Evolutionary conservation across 495 filamentous ascomycete genomes (phyloP).

Genomic region (Mytilinidion resinicola): DNA sequence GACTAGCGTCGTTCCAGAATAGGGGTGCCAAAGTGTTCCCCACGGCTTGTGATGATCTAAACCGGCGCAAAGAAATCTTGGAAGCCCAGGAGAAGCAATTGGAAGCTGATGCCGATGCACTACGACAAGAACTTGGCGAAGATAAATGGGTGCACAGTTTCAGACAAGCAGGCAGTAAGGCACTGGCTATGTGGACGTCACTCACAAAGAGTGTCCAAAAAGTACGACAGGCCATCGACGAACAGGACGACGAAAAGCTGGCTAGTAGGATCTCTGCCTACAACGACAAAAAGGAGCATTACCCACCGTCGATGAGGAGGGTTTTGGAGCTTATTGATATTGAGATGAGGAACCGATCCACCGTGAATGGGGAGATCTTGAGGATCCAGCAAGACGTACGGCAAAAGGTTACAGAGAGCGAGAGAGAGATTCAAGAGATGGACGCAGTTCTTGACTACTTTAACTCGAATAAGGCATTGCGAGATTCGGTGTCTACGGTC

Average conservation of each 20-base stretch:
- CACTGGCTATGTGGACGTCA: conserved; percentile 89
- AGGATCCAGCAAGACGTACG: conserved; percentile 76
- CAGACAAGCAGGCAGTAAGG: conserved; percentile 84
- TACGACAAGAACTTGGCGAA: conserved; percentile 84
- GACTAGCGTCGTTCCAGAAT: conserved; percentile 73
- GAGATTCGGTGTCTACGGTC: conserved; percentile 91
- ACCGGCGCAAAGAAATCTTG: conserved; percentile 59
- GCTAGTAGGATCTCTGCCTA: conserved; percentile 84
- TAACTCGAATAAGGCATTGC: conserved; percentile 66
- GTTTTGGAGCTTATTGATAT: conserved; percentile 87
- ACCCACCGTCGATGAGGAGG: conserved; percentile 87
- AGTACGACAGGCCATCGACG: conserved; percentile 72
- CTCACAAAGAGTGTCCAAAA: conserved; percentile 78
- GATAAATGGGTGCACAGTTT: conserved; percentile 95
- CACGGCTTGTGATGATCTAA: conserved; percentile 82
- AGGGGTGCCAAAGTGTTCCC: conserved; percentile 74
- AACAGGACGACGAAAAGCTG: conserved; percentile 62
- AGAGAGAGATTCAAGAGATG: conserved; percentile 67
- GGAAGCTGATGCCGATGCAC: conserved; percentile 76
- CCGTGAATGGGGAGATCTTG: conserved; percentile 90
- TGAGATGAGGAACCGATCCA: conserved; percentile 81
- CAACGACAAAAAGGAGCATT: conserved; percentile 91
- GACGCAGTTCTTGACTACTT: conserved; percentile 69
- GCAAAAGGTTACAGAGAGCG: conserved; percentile 67
- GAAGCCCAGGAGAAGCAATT: conserved; percentile 77